phyloP scores from a whole-genome alignment of 192 early-diverging fungal genomes.

The Coemansia erecta region DNA sequence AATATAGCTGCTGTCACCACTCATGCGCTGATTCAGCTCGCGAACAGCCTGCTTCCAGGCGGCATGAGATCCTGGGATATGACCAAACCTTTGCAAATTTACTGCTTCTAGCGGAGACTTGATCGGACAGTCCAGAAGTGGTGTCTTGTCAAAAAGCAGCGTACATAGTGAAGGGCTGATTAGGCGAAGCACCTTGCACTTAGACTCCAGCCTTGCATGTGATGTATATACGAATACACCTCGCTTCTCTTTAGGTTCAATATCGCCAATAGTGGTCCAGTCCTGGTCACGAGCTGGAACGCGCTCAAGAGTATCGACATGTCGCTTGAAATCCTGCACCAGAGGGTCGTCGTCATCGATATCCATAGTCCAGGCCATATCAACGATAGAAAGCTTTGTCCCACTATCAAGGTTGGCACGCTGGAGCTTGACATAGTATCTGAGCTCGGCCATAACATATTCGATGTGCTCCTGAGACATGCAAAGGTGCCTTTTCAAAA shows the following conservation, averaged over 20 bases:
- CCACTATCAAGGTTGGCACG: neutral
- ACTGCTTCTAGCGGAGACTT: neutral
- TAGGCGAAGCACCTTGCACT: neutral
- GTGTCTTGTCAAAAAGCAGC: neutral
- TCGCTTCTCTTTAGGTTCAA: too few relatives aligned
- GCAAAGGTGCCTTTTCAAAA: neutral
- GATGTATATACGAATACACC: too few relatives aligned
- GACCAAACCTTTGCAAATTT: neutral
- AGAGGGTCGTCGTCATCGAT: neutral
- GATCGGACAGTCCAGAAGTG: neutral
- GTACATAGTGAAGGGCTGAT: neutral
- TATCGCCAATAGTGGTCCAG: too few relatives aligned
- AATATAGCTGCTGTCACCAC: neutral
- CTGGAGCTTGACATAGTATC: neutral
- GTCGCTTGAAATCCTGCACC: neutral
- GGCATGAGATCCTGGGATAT: neutral
- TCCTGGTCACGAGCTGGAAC: too few relatives aligned
- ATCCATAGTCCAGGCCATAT: neutral
- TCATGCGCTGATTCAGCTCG: neutral
- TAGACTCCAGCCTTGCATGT: neutral
- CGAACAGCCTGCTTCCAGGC: neutral
- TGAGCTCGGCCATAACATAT: neutral
- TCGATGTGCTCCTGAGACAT: neutral
- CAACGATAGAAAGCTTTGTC: neutral
- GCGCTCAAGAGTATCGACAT: neutral